phyloP scores from a whole-genome alignment of 2,329 filamentous ascomycete species.

The Cercospora beticola region DNA sequence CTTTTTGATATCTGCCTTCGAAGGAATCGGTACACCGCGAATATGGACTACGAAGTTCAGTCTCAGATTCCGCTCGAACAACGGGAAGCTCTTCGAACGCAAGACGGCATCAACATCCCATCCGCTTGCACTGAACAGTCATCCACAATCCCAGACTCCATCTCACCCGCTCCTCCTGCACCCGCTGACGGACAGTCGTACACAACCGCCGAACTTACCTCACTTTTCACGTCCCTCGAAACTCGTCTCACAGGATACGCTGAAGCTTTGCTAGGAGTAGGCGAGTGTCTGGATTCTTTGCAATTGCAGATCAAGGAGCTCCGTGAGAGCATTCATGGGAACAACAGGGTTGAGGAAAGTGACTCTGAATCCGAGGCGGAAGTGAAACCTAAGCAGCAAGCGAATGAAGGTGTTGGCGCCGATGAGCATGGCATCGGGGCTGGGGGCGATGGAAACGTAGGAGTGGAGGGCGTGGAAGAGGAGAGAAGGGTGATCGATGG shows the following conservation, averaged over 20 bases:
- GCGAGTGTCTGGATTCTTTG: conserved; percentile 1
- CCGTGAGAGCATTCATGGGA: not conserved
- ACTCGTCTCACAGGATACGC: not conserved
- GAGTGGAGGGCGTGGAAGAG: not conserved
- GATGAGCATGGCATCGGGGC: not conserved
- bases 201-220: not conserved
- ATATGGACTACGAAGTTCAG: not conserved
- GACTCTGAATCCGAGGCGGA: not conserved
- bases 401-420: not conserved
- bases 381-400: not conserved
- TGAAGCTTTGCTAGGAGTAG: not conserved
- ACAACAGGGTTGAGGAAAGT: not conserved
- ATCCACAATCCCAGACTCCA: not conserved
- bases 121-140: not conserved
- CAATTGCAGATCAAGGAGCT: not conserved
- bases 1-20: too few relatives aligned
- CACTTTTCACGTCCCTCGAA: not conserved
- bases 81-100: not conserved
- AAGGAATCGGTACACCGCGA: too few relatives aligned
- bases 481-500: not conserved
- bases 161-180: not conserved
- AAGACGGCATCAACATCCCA: not conserved
- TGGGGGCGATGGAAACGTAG: not conserved
- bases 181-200: not conserved
- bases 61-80: too few relatives aligned